phyloP scores from a whole-genome alignment of 1,284 basidiomycete genomes.

The Ceratobasidium sp. region DNA sequence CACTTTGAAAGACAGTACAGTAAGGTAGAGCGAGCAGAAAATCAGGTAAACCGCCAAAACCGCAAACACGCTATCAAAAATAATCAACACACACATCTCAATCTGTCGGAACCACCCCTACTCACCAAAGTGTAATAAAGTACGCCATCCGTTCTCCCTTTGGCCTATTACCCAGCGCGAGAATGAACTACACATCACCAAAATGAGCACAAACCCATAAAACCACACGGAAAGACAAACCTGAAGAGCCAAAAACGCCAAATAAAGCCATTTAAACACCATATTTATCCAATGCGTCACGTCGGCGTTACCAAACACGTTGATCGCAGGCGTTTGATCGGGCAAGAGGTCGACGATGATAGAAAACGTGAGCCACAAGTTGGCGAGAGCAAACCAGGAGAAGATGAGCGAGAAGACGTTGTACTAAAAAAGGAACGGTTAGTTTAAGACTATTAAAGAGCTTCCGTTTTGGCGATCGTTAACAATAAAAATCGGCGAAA shows the following conservation, averaged over 20 bases:
- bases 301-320: constrained; percentile 76
- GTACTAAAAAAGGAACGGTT: constrained; percentile 66
- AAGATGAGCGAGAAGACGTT: constrained; percentile 85
- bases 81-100: constrained; percentile 28
- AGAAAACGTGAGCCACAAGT: constrained; percentile 95
- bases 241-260: constrained; percentile 84
- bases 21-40: constrained; percentile 88
- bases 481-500: too few relatives aligned
- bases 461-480: too few relatives aligned
- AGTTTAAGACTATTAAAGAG: constrained; percentile 20
- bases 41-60: constrained; percentile 84
- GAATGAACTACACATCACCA: constrained; percentile 76
- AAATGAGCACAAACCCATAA: too few relatives aligned
- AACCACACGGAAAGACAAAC: too few relatives aligned
- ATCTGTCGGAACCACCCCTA: constrained; percentile 52
- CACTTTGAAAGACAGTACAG: constrained; percentile 81
- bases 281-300: constrained; percentile 92
- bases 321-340: constrained; percentile 64
- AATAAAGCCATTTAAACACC: constrained; percentile 88
- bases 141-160: constrained; percentile 93
- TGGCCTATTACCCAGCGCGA: constrained; percentile 96
- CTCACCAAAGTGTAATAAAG: constrained; percentile 79
- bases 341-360: constrained; percentile 95
- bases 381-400: constrained; percentile 93
- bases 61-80: constrained; percentile 76